Evolutionary conservation across 2,329 filamentous ascomycete genomes (phyloP).

Genomic region (Cercospora sp.): DNA sequence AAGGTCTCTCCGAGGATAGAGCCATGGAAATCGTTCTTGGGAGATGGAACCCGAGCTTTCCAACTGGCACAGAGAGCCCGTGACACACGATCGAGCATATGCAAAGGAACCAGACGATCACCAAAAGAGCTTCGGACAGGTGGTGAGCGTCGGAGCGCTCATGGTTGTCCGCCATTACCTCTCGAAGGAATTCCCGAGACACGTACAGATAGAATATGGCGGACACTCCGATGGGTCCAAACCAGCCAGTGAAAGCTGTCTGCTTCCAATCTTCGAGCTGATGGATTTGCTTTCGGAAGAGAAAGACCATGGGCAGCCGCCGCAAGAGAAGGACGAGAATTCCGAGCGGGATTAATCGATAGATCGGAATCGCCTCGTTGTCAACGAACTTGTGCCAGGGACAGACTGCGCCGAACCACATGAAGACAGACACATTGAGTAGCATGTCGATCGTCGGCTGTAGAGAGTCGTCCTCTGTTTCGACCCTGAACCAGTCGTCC

Average conservation of each 20-base stretch:
- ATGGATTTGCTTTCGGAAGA: slow-evolving; percentile 69
- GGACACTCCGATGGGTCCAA: slow-evolving; percentile 87
- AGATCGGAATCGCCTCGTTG: slow-evolving; percentile 70
- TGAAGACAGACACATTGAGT: slow-evolving; percentile 82
- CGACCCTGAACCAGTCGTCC: slow-evolving; percentile 79
- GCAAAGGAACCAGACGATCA: slow-evolving; percentile 83
- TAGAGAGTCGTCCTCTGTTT: slow-evolving; percentile 87
- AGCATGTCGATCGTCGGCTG: slow-evolving; percentile 95
- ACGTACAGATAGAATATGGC: slow-evolving; percentile 89
- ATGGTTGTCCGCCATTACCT: slow-evolving; percentile 59
- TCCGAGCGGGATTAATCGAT: slow-evolving; percentile 71
- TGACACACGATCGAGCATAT: slow-evolving; percentile 85
- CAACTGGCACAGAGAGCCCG: slow-evolving; percentile 76
- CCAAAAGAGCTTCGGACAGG: slow-evolving; percentile 64
- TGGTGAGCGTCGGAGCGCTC: slow-evolving; percentile 65
- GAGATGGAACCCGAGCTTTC: slow-evolving; percentile 63
- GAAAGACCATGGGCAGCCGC: slow-evolving; percentile 73
- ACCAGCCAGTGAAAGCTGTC: slow-evolving; percentile 86
- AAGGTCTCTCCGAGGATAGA: slow-evolving; percentile 45
- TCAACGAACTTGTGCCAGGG: slow-evolving; percentile 72
- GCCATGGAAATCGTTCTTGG: slow-evolving; percentile 62
- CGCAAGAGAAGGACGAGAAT: slow-evolving; percentile 75
- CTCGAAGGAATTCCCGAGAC: slow-evolving; percentile 68
- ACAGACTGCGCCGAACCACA: slow-evolving; percentile 82
- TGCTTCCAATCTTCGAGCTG: slow-evolving; percentile 75